These are phyloP conservation scores for Phytophthora cryptogea DNA, from an alignment of 352 stramenopile species.

Conservation along the genomic window DNA sequence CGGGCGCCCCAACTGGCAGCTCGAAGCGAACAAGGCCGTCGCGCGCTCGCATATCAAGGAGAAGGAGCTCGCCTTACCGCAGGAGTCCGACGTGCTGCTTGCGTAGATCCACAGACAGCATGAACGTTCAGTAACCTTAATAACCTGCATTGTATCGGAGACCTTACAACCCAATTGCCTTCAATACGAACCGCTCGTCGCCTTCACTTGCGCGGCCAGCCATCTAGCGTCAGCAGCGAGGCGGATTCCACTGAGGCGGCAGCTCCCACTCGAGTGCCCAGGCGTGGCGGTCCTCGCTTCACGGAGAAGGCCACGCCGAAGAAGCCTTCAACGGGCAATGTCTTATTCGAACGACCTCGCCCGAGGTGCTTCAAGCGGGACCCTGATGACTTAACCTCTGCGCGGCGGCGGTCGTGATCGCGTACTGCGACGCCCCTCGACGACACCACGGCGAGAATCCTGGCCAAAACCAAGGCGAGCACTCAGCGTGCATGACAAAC, in stretches of 20 bases:
- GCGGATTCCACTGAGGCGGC: no score
- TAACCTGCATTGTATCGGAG: not conserved
- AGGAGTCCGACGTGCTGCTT: slow-evolving; percentile 37
- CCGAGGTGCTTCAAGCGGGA: slow-evolving; percentile 10
- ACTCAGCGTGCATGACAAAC: slow-evolving; percentile 9
- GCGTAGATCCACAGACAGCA: slow-evolving; percentile 3
- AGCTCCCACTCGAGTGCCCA: not conserved
- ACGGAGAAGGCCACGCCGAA: slow-evolving; percentile 7
- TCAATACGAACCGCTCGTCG: no score
- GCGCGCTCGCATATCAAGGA: slow-evolving; percentile 54
- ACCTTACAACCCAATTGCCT: not conserved
- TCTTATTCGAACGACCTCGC: slow-evolving; percentile 3
- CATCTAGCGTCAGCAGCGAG: no score
- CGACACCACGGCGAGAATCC: slow-evolving; percentile 2
- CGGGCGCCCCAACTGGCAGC: slow-evolving; percentile 62
- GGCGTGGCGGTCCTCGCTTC: slow-evolving; percentile 13
- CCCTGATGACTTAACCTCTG: slow-evolving; percentile 21
- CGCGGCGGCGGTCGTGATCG: slow-evolving; percentile 21
- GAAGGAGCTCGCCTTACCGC: slow-evolving; percentile 25
- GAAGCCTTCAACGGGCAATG: slow-evolving; percentile 18
- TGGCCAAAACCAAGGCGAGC: no score
- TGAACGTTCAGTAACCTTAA: no score
- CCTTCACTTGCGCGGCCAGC: no score
- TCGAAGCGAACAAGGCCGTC: slow-evolving; percentile 54
- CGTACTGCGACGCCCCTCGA: not conserved